Conservation (phyloP, 768 basidiomycete species). For the Boletus sp. region DNA sequence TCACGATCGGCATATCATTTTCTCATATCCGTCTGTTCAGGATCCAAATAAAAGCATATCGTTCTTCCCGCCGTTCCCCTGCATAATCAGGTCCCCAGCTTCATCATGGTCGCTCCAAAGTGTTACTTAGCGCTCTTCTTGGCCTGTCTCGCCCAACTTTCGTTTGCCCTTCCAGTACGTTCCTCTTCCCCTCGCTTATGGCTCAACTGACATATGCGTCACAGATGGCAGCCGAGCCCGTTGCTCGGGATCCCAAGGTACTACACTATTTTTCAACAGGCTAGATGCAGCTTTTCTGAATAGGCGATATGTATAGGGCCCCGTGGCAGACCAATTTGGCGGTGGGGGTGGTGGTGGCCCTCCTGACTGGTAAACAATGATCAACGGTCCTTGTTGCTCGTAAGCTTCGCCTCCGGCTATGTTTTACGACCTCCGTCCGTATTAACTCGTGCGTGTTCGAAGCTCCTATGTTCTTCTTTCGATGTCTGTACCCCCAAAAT, state of each 20-base stretch:
- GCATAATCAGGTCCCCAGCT: background rate
- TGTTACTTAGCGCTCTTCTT: conserved; percentile 23
- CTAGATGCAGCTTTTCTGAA: conserved; percentile 1
- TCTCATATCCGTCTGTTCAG: conserved; percentile 19
- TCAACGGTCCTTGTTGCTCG: background rate
- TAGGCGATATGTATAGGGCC: conserved; percentile 11
- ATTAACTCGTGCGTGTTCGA: conserved; percentile 7
- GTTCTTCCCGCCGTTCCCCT: background rate
- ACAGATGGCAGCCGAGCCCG: conserved; percentile 14
- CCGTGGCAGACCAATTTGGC: conserved; percentile 20
- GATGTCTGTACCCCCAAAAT: conserved; percentile 7
- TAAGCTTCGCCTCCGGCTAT: conserved; percentile 7
- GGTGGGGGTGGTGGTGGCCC: conserved; percentile 10
- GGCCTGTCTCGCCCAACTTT: conserved; percentile 20
- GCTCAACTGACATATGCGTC: background rate
- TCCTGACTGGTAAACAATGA: conserved; percentile 29
- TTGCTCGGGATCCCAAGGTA: conserved; percentile 14
- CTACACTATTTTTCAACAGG: background rate
- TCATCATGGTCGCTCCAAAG: conserved; percentile 21
- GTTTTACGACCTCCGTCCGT: background rate
- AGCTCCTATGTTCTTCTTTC: conserved; percentile 1
- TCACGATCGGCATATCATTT: conserved; percentile 19
- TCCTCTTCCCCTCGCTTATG: background rate
- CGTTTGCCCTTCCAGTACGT: conserved; percentile 25
- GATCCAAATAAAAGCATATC: conserved; percentile 23